A percentile compares a stretch with the other conserved stretches of the same genome.
Conservation (phyloP, 257 asterid genomes). For the Petunia axillaris region DNA sequence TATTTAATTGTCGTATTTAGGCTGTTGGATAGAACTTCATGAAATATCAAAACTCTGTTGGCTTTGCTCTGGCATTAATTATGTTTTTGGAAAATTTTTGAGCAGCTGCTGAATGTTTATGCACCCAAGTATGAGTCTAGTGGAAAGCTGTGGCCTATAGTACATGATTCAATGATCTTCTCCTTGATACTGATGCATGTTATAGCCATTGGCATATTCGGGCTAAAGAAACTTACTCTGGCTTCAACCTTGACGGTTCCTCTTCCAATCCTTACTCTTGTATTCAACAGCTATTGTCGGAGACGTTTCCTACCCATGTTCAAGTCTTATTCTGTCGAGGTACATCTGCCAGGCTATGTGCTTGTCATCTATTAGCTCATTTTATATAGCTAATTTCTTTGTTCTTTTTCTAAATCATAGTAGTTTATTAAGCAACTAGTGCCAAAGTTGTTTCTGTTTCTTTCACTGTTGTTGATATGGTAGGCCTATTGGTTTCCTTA, state of each 20-base stretch:
- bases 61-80: not conserved
- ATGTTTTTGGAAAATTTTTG: not conserved
- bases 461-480: not conserved
- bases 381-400: not conserved
- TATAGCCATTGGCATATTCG: slow-evolving; percentile 91
- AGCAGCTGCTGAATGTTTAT: slow-evolving; percentile 79
- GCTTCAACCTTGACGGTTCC: slow-evolving; percentile 85
- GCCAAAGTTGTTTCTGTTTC: not conserved
- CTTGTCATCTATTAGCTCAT: not conserved
- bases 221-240: slow-evolving; percentile 75
- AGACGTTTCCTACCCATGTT: slow-evolving; percentile 82
- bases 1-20: not conserved
- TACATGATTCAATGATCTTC: slow-evolving; percentile 81
- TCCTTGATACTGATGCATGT: slow-evolving; percentile 87
- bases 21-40: slow-evolving; percentile 9
- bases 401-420: not conserved
- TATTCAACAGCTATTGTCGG: slow-evolving; percentile 86
- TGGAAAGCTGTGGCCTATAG: slow-evolving; percentile 95
- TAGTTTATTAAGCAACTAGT: not conserved
- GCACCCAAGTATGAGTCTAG: slow-evolving; percentile 81
- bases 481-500: not conserved
- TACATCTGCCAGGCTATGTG: slow-evolving; percentile 32
- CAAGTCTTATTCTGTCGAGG: slow-evolving; percentile 87
- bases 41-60: slow-evolving; percentile 14
- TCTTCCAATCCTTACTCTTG: slow-evolving; percentile 88